Conservation (phyloP, 345 rosid genomes). For the Psidium friedrichsthalianum region DNA sequence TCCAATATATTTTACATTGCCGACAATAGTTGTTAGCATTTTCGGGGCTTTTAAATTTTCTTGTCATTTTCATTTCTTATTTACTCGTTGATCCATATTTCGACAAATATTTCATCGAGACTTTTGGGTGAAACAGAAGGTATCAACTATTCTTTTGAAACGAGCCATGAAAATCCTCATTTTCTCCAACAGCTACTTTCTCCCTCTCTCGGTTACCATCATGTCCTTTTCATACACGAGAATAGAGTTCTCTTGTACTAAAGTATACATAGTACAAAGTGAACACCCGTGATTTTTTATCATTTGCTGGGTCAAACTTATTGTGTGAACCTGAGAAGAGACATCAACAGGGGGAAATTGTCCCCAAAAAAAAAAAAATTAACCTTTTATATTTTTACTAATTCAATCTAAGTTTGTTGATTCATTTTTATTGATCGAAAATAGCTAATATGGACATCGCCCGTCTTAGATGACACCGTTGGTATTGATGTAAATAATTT, state of each 20-base stretch:
- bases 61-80: too few relatives aligned
- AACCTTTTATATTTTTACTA: too few relatives aligned
- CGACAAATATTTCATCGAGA: neutral
- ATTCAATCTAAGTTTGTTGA: too few relatives aligned
- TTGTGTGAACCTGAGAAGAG: neutral
- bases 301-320: neutral
- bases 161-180: neutral
- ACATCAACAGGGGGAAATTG: too few relatives aligned
- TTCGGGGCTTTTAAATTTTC: too few relatives aligned
- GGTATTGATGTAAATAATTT: too few relatives aligned
- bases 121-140: neutral
- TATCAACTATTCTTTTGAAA: neutral
- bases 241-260: neutral
- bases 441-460: accelerated
- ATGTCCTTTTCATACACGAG: neutral
- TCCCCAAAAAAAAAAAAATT: too few relatives aligned
- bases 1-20: too few relatives aligned
- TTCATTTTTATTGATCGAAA: too few relatives aligned
- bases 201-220: neutral
- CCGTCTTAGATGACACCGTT: accelerated
- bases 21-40: too few relatives aligned
- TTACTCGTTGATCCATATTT: neutral
- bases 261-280: too few relatives aligned
- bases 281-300: too few relatives aligned
- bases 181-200: neutral